These are phyloP conservation scores for Solanum sejunctum DNA, from an alignment of 257 asterid genomes.

Conservation along the genomic window DNA sequence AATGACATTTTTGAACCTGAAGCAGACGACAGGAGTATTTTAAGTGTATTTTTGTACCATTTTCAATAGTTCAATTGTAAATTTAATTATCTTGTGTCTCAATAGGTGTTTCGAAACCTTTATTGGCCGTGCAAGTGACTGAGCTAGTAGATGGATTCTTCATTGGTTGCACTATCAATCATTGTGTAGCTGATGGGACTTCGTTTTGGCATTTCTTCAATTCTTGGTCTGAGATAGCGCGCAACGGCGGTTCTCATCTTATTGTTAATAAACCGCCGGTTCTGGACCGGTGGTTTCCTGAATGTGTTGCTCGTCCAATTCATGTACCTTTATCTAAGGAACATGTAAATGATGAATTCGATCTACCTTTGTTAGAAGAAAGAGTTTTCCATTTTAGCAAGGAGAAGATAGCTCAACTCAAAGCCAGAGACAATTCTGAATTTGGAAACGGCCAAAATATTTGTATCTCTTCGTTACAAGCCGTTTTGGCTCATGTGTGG, in stretches of 20 bases:
- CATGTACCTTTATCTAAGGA: background rate
- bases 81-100: too few relatives aligned
- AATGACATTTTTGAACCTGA: too few relatives aligned
- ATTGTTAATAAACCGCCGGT: constrained; percentile 7
- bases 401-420: background rate
- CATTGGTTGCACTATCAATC: constrained; percentile 28
- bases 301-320: background rate
- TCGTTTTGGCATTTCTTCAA: constrained; percentile 44
- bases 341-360: background rate
- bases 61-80: too few relatives aligned
- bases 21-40: too few relatives aligned
- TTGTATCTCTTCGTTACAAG: constrained; percentile 33
- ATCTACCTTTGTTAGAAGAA: constrained; percentile 10
- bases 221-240: constrained; percentile 36
- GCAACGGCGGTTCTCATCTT: background rate
- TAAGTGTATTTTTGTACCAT: too few relatives aligned
- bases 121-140: constrained; percentile 27
- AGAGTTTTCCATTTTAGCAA: constrained; percentile 25
- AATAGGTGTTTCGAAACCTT: constrained; percentile 14
- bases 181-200: constrained; percentile 23
- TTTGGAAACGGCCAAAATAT: constrained; percentile 2
- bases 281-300: constrained; percentile 18
- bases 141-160: constrained; percentile 32
- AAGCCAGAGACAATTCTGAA: background rate
- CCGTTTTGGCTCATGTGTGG: constrained; percentile 30